A percentile compares a stretch with the other conserved stretches of the same genome.
Conservation (phyloP, 345 rosid genomes). For the Atalantia buxifolia region DNA sequence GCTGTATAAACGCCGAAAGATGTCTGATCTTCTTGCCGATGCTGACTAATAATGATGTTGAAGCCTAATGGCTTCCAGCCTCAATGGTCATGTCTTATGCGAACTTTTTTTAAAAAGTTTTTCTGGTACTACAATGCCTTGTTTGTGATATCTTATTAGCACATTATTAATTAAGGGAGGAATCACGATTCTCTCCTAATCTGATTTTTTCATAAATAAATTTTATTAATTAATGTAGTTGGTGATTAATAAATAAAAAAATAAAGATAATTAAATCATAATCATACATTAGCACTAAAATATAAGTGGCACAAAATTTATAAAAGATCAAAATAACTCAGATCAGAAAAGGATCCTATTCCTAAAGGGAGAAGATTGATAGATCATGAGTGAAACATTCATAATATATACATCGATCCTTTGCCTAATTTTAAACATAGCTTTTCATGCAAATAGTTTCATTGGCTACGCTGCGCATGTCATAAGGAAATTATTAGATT, state of each 20-base stretch:
- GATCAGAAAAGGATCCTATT: fast-evolving
- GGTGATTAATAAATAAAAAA: too few relatives aligned
- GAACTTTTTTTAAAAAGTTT: slow-evolving; percentile 6
- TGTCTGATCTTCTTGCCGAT: not conserved
- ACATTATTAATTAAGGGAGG: not conserved
- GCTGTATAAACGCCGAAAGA: slow-evolving; percentile 20
- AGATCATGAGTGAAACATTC: slow-evolving; percentile 19
- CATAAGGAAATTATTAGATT: slow-evolving; percentile 19
- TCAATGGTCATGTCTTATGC: slow-evolving; percentile 20
- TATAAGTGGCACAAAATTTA: too few relatives aligned
- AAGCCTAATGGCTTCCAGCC: slow-evolving; percentile 31
- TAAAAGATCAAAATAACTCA: too few relatives aligned
- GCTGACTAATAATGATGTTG: slow-evolving; percentile 18
- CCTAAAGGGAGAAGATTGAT: not conserved
- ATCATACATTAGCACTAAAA: too few relatives aligned
- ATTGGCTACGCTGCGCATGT: slow-evolving; percentile 29
- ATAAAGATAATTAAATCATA: too few relatives aligned
- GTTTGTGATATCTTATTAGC: not conserved
- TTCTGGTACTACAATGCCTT: slow-evolving; percentile 6
- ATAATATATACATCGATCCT: not conserved
- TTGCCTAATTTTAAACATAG: slow-evolving; percentile 5
- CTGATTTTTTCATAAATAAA: too few relatives aligned
- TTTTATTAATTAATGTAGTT: too few relatives aligned
- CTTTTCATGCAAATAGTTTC: slow-evolving; percentile 29
- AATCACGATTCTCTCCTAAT: too few relatives aligned